These are phyloP conservation scores for Mycena crocata DNA, from an alignment of 768 basidiomycete genomes.

Conservation along the genomic window DNA sequence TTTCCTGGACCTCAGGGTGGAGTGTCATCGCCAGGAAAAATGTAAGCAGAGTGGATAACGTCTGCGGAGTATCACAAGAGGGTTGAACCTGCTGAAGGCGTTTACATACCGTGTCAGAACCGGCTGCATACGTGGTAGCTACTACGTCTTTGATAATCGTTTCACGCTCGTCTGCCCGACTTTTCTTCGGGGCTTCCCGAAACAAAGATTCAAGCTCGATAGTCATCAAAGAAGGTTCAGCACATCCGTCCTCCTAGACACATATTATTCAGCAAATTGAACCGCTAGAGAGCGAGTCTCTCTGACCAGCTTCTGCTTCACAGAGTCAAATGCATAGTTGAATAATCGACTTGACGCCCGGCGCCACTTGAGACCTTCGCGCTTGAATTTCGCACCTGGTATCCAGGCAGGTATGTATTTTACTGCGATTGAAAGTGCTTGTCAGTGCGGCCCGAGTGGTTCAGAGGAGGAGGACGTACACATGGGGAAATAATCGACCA, in stretches of 20 bases:
- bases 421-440: slow-evolving; percentile 38
- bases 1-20: slow-evolving; percentile 47
- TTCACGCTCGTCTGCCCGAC: slow-evolving; percentile 18
- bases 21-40: slow-evolving; percentile 51
- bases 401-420: slow-evolving; percentile 60
- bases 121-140: slow-evolving; percentile 47
- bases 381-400: slow-evolving; percentile 59
- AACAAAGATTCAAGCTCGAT: slow-evolving; percentile 31
- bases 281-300: too few relatives aligned
- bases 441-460: fast-evolving
- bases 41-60: slow-evolving; percentile 47
- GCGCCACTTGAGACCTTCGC: slow-evolving; percentile 50
- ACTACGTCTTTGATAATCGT: slow-evolving; percentile 40
- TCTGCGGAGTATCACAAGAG: slow-evolving; percentile 31
- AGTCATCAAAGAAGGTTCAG: slow-evolving; percentile 35
- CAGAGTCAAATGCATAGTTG: slow-evolving; percentile 48
- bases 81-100: neutral
- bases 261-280: neutral
- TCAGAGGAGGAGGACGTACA: slow-evolving; percentile 1
- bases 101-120: slow-evolving; percentile 54
- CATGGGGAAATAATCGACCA: slow-evolving; percentile 34
- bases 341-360: slow-evolving; percentile 47
- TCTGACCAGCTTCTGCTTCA: slow-evolving; percentile 44
- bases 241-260: slow-evolving; percentile 26
- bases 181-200: slow-evolving; percentile 29